Evolutionary conservation across 176 grass and related monocot genomes (phyloP).

Genomic region (Carex parvula): DNA sequence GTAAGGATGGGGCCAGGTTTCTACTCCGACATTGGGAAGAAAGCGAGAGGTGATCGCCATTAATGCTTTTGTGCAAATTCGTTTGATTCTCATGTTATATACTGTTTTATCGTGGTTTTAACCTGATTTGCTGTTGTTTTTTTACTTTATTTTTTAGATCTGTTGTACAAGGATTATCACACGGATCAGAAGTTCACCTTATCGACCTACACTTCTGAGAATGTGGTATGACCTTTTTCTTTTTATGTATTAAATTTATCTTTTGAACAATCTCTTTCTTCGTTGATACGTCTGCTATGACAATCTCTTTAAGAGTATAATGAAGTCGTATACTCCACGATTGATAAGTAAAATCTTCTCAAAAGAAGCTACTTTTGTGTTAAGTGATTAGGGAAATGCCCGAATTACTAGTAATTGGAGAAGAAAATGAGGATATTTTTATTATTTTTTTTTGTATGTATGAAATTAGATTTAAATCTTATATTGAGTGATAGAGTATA

Average conservation of each 20-base stretch:
- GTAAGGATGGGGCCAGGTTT: constrained; percentile 58
- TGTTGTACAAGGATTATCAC: constrained; percentile 77
- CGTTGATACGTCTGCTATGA: not conserved
- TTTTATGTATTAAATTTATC: not conserved
- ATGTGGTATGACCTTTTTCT: constrained; percentile 55
- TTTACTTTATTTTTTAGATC: constrained; percentile 41
- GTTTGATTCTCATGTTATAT: not conserved
- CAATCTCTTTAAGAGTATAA: not conserved
- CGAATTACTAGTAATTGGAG: not conserved
- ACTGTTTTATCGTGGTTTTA: not conserved
- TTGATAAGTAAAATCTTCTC: not conserved
- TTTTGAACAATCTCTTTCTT: not conserved
- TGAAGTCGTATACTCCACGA: not conserved
- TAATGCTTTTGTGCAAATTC: not conserved
- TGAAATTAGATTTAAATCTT: not conserved
- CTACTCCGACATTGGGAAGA: constrained; percentile 79
- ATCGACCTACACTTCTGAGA: constrained; percentile 53
- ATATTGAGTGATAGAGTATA: not conserved
- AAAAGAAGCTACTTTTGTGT: not conserved
- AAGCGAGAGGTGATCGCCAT: constrained; percentile 49
- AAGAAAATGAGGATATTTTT: not conserved
- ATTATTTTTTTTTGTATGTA: not conserved
- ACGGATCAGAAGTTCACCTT: constrained; percentile 77
- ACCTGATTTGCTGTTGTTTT: not conserved
- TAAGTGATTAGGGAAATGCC: not conserved